A percentile compares a stretch with the other conserved stretches of the same genome.
These are phyloP conservation scores for Physcomitrellopsis africana DNA, from an alignment of 225 moss, liverwort and hornwort genomes.

Conservation along the genomic window DNA sequence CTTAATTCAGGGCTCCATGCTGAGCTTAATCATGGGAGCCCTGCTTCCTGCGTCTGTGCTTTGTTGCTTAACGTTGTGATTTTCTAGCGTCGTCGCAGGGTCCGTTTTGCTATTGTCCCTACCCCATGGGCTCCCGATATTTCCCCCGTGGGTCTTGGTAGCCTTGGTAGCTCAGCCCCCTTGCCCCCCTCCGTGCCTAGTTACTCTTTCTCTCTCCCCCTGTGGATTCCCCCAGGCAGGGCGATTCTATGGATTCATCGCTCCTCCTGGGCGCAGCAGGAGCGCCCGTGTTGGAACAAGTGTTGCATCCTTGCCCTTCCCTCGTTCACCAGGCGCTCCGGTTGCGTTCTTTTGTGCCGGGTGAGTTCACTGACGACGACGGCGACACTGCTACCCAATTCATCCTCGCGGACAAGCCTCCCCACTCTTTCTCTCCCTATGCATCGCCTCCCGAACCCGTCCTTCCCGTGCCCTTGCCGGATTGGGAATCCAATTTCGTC, in stretches of 20 bases:
- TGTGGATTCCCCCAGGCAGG: background rate
- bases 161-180: too few species aligned
- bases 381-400: constrained; percentile 64
- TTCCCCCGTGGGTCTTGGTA: too few species aligned
- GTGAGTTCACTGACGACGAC: constrained; percentile 60
- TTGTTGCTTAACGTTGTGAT: too few species aligned
- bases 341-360: constrained; percentile 44
- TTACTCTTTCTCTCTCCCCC: too few species aligned
- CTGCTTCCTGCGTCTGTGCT: too few species aligned
- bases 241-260: constrained; percentile 26
- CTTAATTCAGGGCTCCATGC: too few species aligned
- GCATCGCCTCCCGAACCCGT: background rate
- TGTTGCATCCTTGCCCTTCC: constrained; percentile 30
- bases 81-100: too few species aligned
- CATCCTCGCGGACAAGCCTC: constrained; percentile 49
- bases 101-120: too few species aligned
- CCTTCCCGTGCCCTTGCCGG: constrained; percentile 5
- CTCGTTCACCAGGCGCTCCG: constrained; percentile 29
- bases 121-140: too few species aligned
- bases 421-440: constrained; percentile 20
- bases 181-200: too few species aligned
- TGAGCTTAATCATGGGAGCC: too few species aligned
- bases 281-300: constrained; percentile 56
- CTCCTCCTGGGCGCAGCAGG: constrained; percentile 48
- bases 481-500: constrained; percentile 28